Evolutionary conservation across 305 asterid genomes (phyloP), one percentile per base, ranked within the genome.

Genomic region (Plantago coronopus): DNA sequence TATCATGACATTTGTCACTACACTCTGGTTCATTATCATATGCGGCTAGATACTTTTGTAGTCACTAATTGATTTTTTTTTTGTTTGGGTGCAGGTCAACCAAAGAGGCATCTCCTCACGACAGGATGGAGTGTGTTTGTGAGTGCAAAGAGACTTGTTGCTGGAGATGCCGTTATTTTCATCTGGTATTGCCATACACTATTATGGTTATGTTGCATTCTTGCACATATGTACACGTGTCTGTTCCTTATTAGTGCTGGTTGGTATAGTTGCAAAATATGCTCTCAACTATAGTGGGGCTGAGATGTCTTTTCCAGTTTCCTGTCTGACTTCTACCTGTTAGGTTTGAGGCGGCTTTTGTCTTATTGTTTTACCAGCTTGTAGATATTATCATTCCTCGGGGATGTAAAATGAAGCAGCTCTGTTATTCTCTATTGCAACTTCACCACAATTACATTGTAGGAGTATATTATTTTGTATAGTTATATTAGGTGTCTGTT

Each of bases 71-170:
- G 49, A 48, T 57, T 48, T 22, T n/a, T n/a, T n/a, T n/a, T n/a
- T n/a, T n/a, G n/a, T n/a, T n/a, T n/a, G n/a, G n/a, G 54, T 76
- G 61, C 88, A 91, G 98, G 98, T 60, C 98, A 91, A 84, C 98
- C 98, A 25, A 88, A 88, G 78, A 82, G 98, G 77, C 98, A 88
- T 83, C 96, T 91, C 69, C 89, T 91, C 64, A 91, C 95, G 51
- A 88, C 98, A 15, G 97, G 97, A 63, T 89, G 97, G 97, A 89
- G 97, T 63, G 97, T 89, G 66, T 90, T 87, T 63, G 97, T 87
- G 62, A 91, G 97, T 74, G 97, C 98, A 59, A 91, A 91, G 79
- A 80, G 88, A 75, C 87, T 91, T 55, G 81, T 84, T 68, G 96
- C 97, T 69, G 97, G 97, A 48, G 98, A 91, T 74, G 76, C 96